A percentile compares a stretch with the other conserved stretches of the same genome.
Conservation (phyloP, 805 yeast species). For the Metschnikowia chrysomelidarum region DNA sequence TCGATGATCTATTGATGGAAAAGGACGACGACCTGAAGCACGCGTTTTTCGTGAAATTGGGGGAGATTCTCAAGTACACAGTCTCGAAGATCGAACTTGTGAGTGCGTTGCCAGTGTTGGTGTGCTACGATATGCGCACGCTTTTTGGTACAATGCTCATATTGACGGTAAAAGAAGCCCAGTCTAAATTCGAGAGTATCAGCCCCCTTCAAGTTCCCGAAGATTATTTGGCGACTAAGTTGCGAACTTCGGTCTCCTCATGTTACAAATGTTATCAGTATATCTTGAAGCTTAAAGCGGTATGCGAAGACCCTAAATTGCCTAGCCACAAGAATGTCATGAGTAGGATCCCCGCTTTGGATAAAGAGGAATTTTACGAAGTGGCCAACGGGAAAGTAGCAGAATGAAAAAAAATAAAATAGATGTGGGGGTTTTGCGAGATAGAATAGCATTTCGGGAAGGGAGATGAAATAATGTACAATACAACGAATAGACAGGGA, state of each 20-base stretch:
- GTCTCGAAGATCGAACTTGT: conserved; percentile 36
- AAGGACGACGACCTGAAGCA: conserved; percentile 10
- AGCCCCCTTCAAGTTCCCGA: conserved; percentile 12
- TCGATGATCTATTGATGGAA: conserved; percentile 23
- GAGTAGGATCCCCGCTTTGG: conserved; percentile 11
- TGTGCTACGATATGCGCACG: conserved; percentile 33
- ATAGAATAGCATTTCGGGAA: too few relatives aligned
- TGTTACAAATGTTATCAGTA: conserved; percentile 18
- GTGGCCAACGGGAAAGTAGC: conserved; percentile 7
- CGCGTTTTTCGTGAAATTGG: conserved; percentile 13
- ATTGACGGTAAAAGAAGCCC: conserved; percentile 19
- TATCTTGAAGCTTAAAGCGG: conserved; percentile 14
- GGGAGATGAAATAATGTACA: too few relatives aligned
- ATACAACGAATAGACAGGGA: too few relatives aligned
- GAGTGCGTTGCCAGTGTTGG: conserved; percentile 37
- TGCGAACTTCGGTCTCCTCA: conserved; percentile 8
- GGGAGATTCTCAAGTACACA: conserved; percentile 28
- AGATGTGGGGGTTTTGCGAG: too few relatives aligned
- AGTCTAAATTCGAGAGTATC: conserved; percentile 12
- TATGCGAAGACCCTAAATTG: conserved; percentile 19
- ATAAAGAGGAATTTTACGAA: conserved; percentile 10
- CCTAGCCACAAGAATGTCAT: conserved; percentile 19
- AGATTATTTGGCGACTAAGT: conserved; percentile 8
- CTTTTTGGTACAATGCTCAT: conserved; percentile 28
- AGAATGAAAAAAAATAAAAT: too few relatives aligned